phyloP scores from a whole-genome alignment of 2,329 filamentous ascomycete species.

The Fusarium udum region DNA sequence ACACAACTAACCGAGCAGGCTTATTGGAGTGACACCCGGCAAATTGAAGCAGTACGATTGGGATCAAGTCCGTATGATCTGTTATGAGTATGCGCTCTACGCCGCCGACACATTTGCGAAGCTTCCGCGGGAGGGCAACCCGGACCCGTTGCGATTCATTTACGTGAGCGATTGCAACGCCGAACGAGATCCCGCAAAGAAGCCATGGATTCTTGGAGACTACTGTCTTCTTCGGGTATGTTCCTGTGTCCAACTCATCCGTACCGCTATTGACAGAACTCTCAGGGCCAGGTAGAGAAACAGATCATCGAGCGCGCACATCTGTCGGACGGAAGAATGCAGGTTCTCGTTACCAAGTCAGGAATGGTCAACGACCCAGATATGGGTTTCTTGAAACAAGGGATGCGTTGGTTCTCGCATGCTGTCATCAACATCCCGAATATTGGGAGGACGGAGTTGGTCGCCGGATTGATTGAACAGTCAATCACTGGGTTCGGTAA shows the following conservation, averaged over 20 bases:
- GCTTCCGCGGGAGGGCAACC: slow-evolving; percentile 26
- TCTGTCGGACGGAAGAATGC: slow-evolving; percentile 50
- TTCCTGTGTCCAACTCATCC: not conserved
- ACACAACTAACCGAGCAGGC: slow-evolving; percentile 3
- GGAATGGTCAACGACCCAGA: slow-evolving; percentile 50
- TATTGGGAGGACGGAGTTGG: slow-evolving; percentile 50
- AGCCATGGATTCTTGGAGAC: slow-evolving; percentile 48
- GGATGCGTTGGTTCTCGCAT: slow-evolving; percentile 8
- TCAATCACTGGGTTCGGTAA: slow-evolving; percentile 57
- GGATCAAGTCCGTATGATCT: slow-evolving; percentile 53
- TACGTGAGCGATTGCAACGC: slow-evolving; percentile 59
- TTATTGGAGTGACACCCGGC: slow-evolving; percentile 54
- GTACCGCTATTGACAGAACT: no score
- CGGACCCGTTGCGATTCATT: slow-evolving; percentile 56
- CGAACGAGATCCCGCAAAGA: slow-evolving; percentile 57
- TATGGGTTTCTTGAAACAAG: slow-evolving; percentile 5
- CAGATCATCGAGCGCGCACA: slow-evolving; percentile 53
- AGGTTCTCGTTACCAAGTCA: slow-evolving; percentile 53
- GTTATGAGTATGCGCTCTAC: slow-evolving; percentile 47
- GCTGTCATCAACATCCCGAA: slow-evolving; percentile 45
- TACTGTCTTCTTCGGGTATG: slow-evolving; percentile 60
- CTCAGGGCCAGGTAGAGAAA: slow-evolving; percentile 58
- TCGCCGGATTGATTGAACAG: slow-evolving; percentile 56
- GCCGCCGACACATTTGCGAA: slow-evolving; percentile 50
- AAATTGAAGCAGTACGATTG: slow-evolving; percentile 45